Conservation (phyloP, 2,329 filamentous ascomycete genomes). For the Tricladium varicosporioides region DNA sequence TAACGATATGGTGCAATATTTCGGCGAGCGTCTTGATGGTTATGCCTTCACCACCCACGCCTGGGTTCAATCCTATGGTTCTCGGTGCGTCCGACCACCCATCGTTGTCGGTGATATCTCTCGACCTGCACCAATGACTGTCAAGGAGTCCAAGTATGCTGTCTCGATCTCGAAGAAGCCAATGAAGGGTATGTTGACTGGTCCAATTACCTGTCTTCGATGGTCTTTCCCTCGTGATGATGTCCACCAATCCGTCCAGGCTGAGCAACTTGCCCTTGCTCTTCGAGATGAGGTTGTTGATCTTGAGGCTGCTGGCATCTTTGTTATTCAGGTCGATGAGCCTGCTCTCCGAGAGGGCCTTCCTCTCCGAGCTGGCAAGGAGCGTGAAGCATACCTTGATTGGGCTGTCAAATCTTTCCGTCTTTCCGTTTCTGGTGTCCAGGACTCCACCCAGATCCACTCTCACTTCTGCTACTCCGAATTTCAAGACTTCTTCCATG, state of each 20-base stretch:
- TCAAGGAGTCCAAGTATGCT: slow-evolving; percentile 99
- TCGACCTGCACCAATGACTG: slow-evolving; percentile 94
- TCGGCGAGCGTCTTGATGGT: slow-evolving; percentile 93
- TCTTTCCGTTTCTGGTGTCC: slow-evolving; percentile 87
- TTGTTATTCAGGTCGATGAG: slow-evolving; percentile 99
- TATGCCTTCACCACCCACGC: slow-evolving; percentile 99
- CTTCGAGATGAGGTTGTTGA: slow-evolving; percentile 98
- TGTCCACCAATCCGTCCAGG: slow-evolving; percentile 98
- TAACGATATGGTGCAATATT: slow-evolving; percentile 99
- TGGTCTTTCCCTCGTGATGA: slow-evolving; percentile 99
- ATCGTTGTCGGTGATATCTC: slow-evolving; percentile 99
- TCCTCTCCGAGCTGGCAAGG: slow-evolving; percentile 87
- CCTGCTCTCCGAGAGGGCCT: slow-evolving; percentile 99
- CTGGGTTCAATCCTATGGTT: slow-evolving; percentile 98
- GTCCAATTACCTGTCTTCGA: slow-evolving; percentile 95
- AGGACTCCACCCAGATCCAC: slow-evolving; percentile 98
- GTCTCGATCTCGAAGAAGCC: slow-evolving; percentile 95
- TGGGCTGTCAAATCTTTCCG: slow-evolving; percentile 99
- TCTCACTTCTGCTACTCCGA: slow-evolving; percentile 99
- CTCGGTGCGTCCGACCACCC: slow-evolving; percentile 94
- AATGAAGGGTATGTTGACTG: slow-evolving; percentile 99
- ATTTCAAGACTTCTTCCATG: slow-evolving; percentile 99
- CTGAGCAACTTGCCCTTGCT: slow-evolving; percentile 96
- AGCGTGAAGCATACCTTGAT: slow-evolving; percentile 93
- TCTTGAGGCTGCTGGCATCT: slow-evolving; percentile 93